Percentiles rank a stretch among this genome's conserved stretches.
phyloP scores from a whole-genome alignment of 305 asterid genomes.

The Fraxinus baroniana region DNA sequence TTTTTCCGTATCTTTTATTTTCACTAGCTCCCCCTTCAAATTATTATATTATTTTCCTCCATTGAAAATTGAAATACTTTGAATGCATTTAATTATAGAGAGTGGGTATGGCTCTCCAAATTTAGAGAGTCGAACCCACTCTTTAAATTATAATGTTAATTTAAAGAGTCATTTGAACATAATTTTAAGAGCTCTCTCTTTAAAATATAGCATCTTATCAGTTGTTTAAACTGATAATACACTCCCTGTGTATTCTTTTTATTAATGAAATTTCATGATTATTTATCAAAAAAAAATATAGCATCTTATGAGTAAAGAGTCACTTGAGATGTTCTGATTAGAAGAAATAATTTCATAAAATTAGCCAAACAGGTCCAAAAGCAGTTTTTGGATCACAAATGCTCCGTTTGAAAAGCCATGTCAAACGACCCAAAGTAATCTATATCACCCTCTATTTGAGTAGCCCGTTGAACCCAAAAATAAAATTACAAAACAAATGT shows the following conservation, averaged over 20 bases:
- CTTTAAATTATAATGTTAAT: neutral
- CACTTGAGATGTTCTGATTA: neutral
- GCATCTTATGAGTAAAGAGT: neutral
- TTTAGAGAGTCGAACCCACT: neutral
- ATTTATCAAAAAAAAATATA: too few species aligned
- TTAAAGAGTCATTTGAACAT: neutral
- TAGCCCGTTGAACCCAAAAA: neutral
- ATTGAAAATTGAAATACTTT: neutral
- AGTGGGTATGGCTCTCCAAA: neutral
- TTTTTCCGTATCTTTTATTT: too few species aligned
- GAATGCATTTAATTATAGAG: neutral
- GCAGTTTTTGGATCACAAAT: neutral
- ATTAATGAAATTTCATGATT: too few species aligned
- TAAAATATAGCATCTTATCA: neutral
- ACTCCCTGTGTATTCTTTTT: too few species aligned
- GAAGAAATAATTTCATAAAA: too few species aligned
- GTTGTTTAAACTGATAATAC: too few species aligned
- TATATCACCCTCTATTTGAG: neutral
- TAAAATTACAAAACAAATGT: neutral
- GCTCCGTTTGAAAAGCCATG: neutral
- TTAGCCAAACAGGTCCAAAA: neutral
- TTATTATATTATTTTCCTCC: too few species aligned
- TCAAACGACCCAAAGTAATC: neutral
- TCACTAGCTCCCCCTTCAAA: neutral
- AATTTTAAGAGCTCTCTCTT: neutral